Conservation (phyloP, 805 yeast genomes). For the Nakazawaea peltata region DNA sequence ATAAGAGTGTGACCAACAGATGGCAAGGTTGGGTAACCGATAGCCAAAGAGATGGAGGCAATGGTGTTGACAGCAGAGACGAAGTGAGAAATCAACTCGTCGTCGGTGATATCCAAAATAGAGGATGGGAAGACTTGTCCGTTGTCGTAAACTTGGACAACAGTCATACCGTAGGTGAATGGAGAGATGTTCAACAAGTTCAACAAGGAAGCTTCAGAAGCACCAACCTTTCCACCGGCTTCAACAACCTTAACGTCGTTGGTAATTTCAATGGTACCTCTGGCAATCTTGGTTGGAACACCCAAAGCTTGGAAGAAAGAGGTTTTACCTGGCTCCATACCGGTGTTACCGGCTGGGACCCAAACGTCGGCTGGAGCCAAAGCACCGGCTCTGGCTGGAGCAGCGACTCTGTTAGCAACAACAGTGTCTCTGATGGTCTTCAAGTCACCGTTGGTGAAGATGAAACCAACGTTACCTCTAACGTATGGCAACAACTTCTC, state of each 20-base stretch:
- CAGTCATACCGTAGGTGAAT: slow-evolving; percentile 96
- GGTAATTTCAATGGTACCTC: slow-evolving; percentile 99
- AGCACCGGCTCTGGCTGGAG: slow-evolving; percentile 99
- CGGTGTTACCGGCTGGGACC: slow-evolving; percentile 99
- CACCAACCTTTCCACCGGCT: slow-evolving; percentile 87
- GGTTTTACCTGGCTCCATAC: slow-evolving; percentile 99
- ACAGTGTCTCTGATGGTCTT: slow-evolving; percentile 85
- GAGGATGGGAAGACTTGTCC: slow-evolving; percentile 97
- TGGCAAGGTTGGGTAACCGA: slow-evolving; percentile 99
- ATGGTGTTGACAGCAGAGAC: slow-evolving; percentile 87
- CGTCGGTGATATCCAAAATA: slow-evolving; percentile 98
- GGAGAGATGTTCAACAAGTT: slow-evolving; percentile 99
- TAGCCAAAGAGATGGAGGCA: slow-evolving; percentile 94
- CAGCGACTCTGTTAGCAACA: slow-evolving; percentile 93
- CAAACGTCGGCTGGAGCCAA: slow-evolving; percentile 96
- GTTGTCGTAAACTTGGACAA: slow-evolving; percentile 95
- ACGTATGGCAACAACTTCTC: slow-evolving; percentile 93
- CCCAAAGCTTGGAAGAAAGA: slow-evolving; percentile 99
- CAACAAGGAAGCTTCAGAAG: slow-evolving; percentile 96
- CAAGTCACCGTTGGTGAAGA: slow-evolving; percentile 96
- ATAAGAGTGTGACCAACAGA: slow-evolving; percentile 98
- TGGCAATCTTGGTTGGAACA: slow-evolving; percentile 99
- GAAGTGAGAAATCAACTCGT: slow-evolving; percentile 88
- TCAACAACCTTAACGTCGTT: slow-evolving; percentile 93
- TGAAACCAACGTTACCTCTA: slow-evolving; percentile 99